phyloP scores from a whole-genome alignment of 2,329 filamentous ascomycete genomes.

The Graphiopsis chlorocephala region DNA sequence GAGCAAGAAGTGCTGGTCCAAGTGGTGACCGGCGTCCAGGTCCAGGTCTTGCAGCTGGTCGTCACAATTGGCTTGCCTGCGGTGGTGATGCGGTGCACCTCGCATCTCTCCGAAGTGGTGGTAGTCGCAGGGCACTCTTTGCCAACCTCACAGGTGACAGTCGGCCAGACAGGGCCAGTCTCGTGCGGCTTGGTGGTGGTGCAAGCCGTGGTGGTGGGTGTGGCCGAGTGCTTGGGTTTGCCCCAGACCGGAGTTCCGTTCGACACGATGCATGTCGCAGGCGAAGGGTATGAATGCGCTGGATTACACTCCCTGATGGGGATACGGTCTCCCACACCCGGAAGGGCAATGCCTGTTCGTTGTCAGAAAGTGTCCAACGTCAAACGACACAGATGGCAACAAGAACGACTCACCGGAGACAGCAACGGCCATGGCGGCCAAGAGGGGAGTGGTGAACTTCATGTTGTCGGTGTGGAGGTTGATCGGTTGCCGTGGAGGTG shows the following conservation, averaged over 20 bases:
- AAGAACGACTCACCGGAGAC: background rate
- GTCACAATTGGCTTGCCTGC: slow-evolving; percentile 3
- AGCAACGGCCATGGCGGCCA: background rate
- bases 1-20: slow-evolving; percentile 5
- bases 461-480: slow-evolving; percentile 8
- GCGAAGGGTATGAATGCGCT: background rate
- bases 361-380: background rate
- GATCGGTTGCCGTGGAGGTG: background rate
- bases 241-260: background rate
- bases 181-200: background rate
- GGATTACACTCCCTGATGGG: background rate
- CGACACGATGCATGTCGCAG: background rate
- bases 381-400: background rate
- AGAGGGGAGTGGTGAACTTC: background rate
- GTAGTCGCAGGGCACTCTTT: background rate
- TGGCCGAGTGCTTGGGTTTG: background rate
- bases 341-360: background rate
- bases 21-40: slow-evolving; percentile 1
- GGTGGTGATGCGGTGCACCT: background rate
- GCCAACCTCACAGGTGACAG: background rate
- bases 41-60: slow-evolving; percentile 14
- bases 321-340: background rate
- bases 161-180: slow-evolving; percentile 1
- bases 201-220: background rate
- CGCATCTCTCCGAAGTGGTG: slow-evolving; percentile 8